Base-by-base conservation (phyloP, 805 yeast species). In the Monosporozyma siamensis region DNA sequence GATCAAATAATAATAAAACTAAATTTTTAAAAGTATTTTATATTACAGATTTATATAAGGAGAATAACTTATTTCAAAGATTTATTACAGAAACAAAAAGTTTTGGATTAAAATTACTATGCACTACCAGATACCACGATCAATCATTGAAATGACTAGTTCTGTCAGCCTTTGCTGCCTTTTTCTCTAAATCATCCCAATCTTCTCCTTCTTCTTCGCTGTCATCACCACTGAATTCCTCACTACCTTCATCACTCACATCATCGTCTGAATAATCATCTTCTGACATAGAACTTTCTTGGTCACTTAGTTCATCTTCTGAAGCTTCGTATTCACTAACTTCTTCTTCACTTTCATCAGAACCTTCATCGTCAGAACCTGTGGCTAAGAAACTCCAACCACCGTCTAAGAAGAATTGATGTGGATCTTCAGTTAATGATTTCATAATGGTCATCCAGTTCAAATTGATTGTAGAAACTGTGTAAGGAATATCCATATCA, bases 381-480 rank as follows among this genome's bases (percentile, higher is more conserved):
- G 92, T 90, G 23, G 88, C 85, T 63, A 92, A 74, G 75, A 92
- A 87, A 23, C 78, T 74, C 98, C 98, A 92, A 42, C 98, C 98
- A 43, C 97, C 98, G 55, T 86, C 94, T 38, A 75, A 67, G 65
- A 89, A 92, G 68, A 92, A 92, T 58, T 87, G 90, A 60, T 87
- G 87, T 11, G 98, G 97, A 63, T 92, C 96, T 4, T 88, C 80
- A 50, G 75, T 78, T 48, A 90, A 78, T 0, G 97, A 87, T 66
- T 88, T 90, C 96, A 92, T 90, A 59, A 92, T 89, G 20, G 88
- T 81, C 11, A 79, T 71, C 98, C 98, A 92, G 67, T 87, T 88
- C 75, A 92, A 78, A 68, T 90, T 90, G 67, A 92, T 82, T 36
- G 95, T 89, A 42, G 97, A 96, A 56, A 88, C 96, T 58, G 89